phyloP scores from a whole-genome alignment of 306 rosid species.

The Cicer cuneatum region DNA sequence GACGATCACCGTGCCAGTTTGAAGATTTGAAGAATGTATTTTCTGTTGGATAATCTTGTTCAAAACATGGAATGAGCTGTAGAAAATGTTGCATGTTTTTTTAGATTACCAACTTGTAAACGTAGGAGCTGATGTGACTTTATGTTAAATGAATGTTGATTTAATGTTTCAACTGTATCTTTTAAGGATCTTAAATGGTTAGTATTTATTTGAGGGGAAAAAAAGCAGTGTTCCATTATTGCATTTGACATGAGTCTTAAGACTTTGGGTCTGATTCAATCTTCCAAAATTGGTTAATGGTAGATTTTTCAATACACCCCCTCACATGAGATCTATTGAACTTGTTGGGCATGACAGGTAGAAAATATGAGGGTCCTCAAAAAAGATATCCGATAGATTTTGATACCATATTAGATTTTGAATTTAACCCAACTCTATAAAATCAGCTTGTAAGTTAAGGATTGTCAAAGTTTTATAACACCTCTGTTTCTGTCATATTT shows the following conservation, averaged over 20 bases:
- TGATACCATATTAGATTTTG: neutral
- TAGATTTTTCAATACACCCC: neutral
- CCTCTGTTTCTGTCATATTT: neutral
- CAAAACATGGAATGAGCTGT: conserved; percentile 19
- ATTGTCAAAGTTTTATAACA: neutral
- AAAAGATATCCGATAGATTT: neutral
- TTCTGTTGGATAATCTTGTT: conserved; percentile 30
- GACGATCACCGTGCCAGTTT: conserved; percentile 57
- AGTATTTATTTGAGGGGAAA: neutral
- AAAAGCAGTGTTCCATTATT: conserved; percentile 6
- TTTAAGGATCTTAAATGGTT: conserved; percentile 24
- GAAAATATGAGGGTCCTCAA: neutral
- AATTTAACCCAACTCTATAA: neutral
- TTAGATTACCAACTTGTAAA: conserved; percentile 44
- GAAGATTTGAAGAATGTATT: conserved; percentile 42
- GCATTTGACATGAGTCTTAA: neutral
- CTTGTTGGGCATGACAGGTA: neutral
- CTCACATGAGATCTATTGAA: neutral
- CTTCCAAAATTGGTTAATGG: neutral
- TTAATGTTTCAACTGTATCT: conserved; percentile 10
- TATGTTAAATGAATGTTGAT: conserved; percentile 31
- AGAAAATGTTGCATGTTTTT: conserved; percentile 40
- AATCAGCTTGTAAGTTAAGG: neutral
- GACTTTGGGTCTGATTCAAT: neutral
- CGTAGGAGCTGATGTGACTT: conserved; percentile 33